A percentile compares a stretch with the other conserved stretches of the same genome.
Conservation (phyloP, 768 basidiomycete genomes). For the Solioccasus polychromus region DNA sequence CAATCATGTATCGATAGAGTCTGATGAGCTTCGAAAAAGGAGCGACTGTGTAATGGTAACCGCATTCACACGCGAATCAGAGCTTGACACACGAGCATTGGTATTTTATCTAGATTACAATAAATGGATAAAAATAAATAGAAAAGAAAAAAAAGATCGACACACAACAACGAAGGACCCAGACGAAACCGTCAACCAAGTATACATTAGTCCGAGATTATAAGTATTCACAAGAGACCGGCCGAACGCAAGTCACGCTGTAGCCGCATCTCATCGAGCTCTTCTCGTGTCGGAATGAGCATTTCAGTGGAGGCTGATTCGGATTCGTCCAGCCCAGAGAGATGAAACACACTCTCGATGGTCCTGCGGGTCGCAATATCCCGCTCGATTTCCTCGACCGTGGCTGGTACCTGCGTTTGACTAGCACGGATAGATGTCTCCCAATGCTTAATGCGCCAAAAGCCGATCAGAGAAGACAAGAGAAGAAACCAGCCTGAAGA, state of each 20-base stretch:
- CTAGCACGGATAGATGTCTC: conserved; percentile 63
- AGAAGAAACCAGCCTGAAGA: conserved; percentile 89
- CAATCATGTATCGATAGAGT: no score
- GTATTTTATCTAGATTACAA: conserved; percentile 18
- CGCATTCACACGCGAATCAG: no score
- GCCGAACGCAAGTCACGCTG: conserved; percentile 50
- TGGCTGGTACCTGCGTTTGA: conserved; percentile 20
- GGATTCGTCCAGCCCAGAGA: conserved; percentile 32
- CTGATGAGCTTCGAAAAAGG: neutral
- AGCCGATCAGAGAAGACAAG: conserved; percentile 78
- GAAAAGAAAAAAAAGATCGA: neutral
- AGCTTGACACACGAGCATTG: neutral
- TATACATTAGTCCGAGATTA: conserved; percentile 1
- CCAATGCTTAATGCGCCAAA: conserved; percentile 84
- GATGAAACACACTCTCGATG: conserved; percentile 51
- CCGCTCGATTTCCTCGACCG: conserved; percentile 45
- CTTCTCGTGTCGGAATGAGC: conserved; percentile 28
- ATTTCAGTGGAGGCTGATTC: conserved; percentile 2
- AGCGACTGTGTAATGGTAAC: neutral
- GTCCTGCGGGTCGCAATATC: conserved; percentile 51
- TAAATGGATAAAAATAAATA: conserved; percentile 16
- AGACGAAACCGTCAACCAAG: neutral
- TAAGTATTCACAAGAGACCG: conserved; percentile 43
- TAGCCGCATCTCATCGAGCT: conserved; percentile 44
- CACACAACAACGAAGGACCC: neutral